Base-by-base conservation (phyloP, 768 basidiomycete species). In the Phlebiopsis gigantea region DNA sequence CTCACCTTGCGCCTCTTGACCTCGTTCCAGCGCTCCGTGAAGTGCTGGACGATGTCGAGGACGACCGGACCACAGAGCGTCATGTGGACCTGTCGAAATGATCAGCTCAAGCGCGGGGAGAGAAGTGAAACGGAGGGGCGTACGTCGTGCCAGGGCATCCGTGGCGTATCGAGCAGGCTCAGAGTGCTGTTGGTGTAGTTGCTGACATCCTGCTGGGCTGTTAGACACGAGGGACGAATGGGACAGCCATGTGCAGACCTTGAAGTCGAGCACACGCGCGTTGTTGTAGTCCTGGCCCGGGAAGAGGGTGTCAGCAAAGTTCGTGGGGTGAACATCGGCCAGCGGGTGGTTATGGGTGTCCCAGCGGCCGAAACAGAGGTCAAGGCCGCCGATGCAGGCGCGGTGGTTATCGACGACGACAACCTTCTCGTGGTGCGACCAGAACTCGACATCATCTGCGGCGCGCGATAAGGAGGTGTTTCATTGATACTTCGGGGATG, bases 121-220 rank as follows among this genome's bases (percentile, higher is more conserved):
- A 3, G 8, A 30, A 28, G 5, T 46, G 5, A 4, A 41, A 24
- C 12, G 24, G 15, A n/a, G 14, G 19, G 1, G 72, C 87, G 57
- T 55, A 91, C 92, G 73, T 98, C 95, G 66, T 98, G 95, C 95
- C 95, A 98, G 0, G 95, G 92, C 93, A 94, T 93, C 59, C 90
- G 76, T 1, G 83, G 75, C 14, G 75, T 84, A 61, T 92, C 88
- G 45, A 85, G 66, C 46, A 84, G 78, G 29, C 84, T 85, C 15
- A 93, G 68, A 0, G 77, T 77, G 58, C 87, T 90, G 65, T 82
- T 86, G 22, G 83, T 81, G 66, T 84, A 93, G 59, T 91, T 78
- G 56, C 81, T 77, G 0, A 98, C 96, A 9, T 87, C 53, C 65
- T 58, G 45, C 34, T 28, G 19, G 28, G 24, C 4, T 17, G 14